Evolutionary conservation across 305 asterid genomes (phyloP).

Genomic region (Fraxinus sp.): DNA sequence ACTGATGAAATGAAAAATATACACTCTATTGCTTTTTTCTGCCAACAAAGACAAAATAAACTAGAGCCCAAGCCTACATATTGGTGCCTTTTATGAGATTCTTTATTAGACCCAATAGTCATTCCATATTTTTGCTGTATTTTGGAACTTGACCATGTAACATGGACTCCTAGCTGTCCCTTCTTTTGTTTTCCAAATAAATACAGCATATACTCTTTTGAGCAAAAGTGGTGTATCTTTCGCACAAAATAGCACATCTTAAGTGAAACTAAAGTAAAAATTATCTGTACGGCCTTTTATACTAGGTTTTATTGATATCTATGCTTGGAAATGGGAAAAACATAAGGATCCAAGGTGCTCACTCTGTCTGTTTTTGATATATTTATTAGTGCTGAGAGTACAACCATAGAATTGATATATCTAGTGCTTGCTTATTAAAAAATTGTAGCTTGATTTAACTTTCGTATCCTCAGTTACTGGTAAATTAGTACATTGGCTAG

Average conservation of each 20-base stretch:
- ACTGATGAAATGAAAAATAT: background rate
- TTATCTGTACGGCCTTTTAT: background rate
- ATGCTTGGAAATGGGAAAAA: background rate
- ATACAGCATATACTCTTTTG: background rate
- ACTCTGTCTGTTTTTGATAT: background rate
- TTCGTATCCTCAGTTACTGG: conserved; percentile 8
- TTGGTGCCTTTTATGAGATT: background rate
- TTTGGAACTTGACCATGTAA: background rate
- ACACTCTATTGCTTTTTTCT: background rate
- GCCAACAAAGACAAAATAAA: background rate
- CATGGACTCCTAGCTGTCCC: background rate
- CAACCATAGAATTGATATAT: background rate
- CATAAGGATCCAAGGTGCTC: background rate
- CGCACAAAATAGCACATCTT: background rate
- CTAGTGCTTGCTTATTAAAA: background rate
- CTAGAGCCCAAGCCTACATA: background rate
- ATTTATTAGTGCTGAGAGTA: background rate
- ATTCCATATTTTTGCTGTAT: background rate
- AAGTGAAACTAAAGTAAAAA: background rate
- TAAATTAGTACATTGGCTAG: conserved; percentile 11
- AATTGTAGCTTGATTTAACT: background rate
- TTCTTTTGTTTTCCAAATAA: background rate
- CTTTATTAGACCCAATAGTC: background rate
- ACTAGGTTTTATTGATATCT: background rate
- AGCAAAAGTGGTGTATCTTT: background rate